Base-by-base conservation (phyloP, 2,329 filamentous ascomycete genomes). In the Apiospora kogelbergensis region DNA sequence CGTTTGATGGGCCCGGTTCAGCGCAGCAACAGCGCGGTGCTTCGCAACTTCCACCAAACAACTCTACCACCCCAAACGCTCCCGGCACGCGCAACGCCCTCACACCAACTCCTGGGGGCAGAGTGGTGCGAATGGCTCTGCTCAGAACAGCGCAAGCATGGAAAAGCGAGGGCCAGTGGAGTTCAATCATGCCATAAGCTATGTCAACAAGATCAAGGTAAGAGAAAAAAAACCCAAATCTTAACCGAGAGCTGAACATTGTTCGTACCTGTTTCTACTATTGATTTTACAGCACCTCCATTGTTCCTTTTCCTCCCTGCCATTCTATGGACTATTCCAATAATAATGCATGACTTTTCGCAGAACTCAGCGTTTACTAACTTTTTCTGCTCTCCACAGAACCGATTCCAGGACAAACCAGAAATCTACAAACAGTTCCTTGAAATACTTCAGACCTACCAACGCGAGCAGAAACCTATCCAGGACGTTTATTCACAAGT, bases 391-490 rank as follows among this genome's bases (percentile, higher is more conserved):
- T 45, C n/a, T 71, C 40, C 70, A 68, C 77, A 97, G 94, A 99
- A 98, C 78, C 95, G 96, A 60, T 99, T 98, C 81, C 92, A 97
- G 75, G 91, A 95, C 76, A 95, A 97, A 73, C 96, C 96, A 7
- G 96, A 99, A 79, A 98, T 99, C 71, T 99, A 99, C 84, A 99
- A 99, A 80, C 95, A 99, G 78, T 99, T 99, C 78, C 87, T 99
- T 40, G 96, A 99, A 79, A 99, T 99, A 65, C 84, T 99, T 63
- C 96, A 99, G 81, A 99, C 96, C 2, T 99, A 99, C 76, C 96
- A 99, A 80, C 90, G 96, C 69, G 96, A 99, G 80, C 97, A 96
- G 67, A 98, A 98, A 78, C 97, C 96, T 0, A 99, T 99, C 45
- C 95, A 98, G 79, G 96, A 99, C 80, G 96, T 99, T 3, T 99